These are phyloP conservation scores for Musa beccarii DNA, from an alignment of 176 grass and related monocot species.

Conservation along the genomic window DNA sequence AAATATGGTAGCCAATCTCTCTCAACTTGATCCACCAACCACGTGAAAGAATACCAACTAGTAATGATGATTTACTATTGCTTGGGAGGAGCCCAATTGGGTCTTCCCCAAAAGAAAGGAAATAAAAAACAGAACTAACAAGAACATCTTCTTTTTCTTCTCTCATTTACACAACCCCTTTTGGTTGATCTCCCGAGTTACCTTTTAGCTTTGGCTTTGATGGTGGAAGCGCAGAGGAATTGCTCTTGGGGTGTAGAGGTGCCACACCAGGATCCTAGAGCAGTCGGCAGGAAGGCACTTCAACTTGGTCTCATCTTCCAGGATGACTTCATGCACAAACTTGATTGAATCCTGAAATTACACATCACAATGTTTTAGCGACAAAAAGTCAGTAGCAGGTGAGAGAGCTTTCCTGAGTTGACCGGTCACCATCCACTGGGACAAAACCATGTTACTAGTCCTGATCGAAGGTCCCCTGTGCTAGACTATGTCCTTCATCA, in stretches of 20 bases:
- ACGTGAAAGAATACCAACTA: not conserved
- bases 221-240: not conserved
- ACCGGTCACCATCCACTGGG: not conserved
- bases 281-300: slow-evolving; percentile 51
- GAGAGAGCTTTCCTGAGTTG: not conserved
- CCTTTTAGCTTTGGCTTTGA: not conserved
- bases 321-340: slow-evolving; percentile 51
- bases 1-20: not conserved
- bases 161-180: slow-evolving; percentile 2
- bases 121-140: not conserved
- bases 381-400: not conserved
- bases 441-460: not conserved
- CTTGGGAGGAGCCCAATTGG: not conserved
- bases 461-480: not conserved
- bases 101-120: not conserved
- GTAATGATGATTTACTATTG: not conserved
- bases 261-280: slow-evolving; percentile 55
- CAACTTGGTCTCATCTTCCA: slow-evolving; percentile 54
- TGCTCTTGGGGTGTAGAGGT: slow-evolving; percentile 1
- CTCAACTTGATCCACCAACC: not conserved
- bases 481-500: too few species aligned
- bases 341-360: slow-evolving; percentile 47
- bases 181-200: not conserved
- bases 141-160: not conserved
- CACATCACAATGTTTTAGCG: not conserved